Evolutionary conservation across 2,329 filamentous ascomycete genomes (phyloP), one percentile per base, ranked within the genome.

Genomic region (Neonectria coccinea): DNA sequence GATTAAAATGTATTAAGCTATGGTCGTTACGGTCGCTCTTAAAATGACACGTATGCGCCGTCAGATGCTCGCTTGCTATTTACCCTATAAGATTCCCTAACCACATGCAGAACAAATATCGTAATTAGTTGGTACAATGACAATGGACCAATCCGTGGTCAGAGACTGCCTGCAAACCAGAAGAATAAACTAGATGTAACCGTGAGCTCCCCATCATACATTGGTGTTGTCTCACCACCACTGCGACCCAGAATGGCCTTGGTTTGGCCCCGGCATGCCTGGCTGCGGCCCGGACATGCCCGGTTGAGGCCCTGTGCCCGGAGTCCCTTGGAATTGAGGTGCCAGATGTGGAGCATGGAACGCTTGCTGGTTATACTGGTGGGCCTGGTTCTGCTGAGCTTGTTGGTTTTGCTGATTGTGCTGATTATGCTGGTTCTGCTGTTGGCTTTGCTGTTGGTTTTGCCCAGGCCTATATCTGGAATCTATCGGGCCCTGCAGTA

Each of bases 401-500:
- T 39, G 36, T 4, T 39, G 36, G 6, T 39, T 39, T 1, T 67
- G 36, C n/a, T 56, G 36, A 2, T 39, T 16, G 4, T 65, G 53
- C 7, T 70, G 59, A 22, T 52, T 67, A 11, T 68, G 36, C 14
- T 52, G 22, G 12, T 44, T 47, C 7, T 50, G 44, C 10, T 56
- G 54, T 5, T 36, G 59, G 18, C 45, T 55, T 42, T 68, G 69
- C 53, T 71, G 67, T 20, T 62, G 67, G 12, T 64, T 52, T 27
- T 54, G 44, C 39, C 64, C 58, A 25, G 64, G 68, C 31, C 62
- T 65, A 51, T 70, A 52, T 18, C 50, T 64, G n/a, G 51, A 27
- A n/a, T 60, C 56, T 14, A 44, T 45, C 8, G 56, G 66, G 3
- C 67, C 66, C 45, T 77, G 76, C 50, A 76, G 56, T 44, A 77